Base-by-base conservation (phyloP, 2,329 filamentous ascomycete species). In the Cladophialophora carrionii region DNA sequence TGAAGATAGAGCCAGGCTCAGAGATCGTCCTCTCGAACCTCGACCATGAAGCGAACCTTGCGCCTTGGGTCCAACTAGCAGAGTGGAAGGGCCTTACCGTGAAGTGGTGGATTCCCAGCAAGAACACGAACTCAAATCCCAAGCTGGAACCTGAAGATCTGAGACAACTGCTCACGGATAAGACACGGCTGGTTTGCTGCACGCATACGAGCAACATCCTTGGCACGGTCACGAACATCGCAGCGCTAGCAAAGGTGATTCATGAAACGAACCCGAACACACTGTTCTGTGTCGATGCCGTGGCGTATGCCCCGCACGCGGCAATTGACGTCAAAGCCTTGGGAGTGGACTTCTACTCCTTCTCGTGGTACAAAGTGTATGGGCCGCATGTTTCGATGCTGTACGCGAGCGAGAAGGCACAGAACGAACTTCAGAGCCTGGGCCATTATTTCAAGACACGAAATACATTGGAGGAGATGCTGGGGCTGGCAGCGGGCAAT, bases 321-420 rank as follows among this genome's bases (percentile, higher is more conserved):
- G 80, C 80, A 7, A 77, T 94, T 10, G 88, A 94, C 73, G 88
- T 93, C 4, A 81, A 85, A 68, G 85, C 78, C 0, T 80, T 91
- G 0, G 89, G 84, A 0, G 88, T 89, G 0, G 90, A 94, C 73
- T 88, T 92, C 70, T 94, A 93, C 75, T 78, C 82, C n/a, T 91
- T 93, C 73, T 88, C 84, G 0, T 93, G 90, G 90, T 93, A 93
- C 78, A 94, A 94, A 75, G 85, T 92, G 1, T 93, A 90, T 73
- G 90, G 90, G 0, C 90, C 90, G 0, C 90, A 93, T 70, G 81
- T 92, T 1, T 83, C 89, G 0, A 84, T 88, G 68, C 78, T 94
- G 1, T 94, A 91, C 73, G 88, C 84, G 4, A 85, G 85, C 26
- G 79, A 79, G 4, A 72, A 76, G 0, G 87, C 85, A 0, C 86